These are phyloP conservation scores for Antrodiella citrinella DNA, from an alignment of 768 basidiomycete genomes.

Conservation along the genomic window DNA sequence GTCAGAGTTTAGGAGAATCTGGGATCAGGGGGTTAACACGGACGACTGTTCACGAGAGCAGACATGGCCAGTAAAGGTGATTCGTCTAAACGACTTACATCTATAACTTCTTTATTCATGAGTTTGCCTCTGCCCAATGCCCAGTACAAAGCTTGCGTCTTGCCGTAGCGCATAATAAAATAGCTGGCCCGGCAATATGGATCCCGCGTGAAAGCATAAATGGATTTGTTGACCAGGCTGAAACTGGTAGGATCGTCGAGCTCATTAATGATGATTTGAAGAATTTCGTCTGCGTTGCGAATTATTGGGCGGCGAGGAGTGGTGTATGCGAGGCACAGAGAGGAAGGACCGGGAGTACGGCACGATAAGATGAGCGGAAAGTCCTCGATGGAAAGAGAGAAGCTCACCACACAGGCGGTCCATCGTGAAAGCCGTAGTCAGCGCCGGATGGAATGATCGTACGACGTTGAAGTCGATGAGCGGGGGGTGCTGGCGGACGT, in stretches of 20 bases:
- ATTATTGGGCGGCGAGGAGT: not conserved
- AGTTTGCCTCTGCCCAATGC: conserved; percentile 68
- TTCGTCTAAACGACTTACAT: conserved; percentile 40
- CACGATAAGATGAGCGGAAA: conserved; percentile 2
- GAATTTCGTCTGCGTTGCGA: conserved; percentile 43
- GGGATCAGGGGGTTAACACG: conserved; percentile 6
- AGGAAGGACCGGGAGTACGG: not conserved
- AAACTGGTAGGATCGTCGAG: conserved; percentile 57
- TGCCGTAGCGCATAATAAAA: conserved; percentile 68
- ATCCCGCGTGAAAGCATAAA: conserved; percentile 57
- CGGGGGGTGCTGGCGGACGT: not conserved
- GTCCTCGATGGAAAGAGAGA: not conserved
- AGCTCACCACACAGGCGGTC: conserved; percentile 59
- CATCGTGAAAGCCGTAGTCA: conserved; percentile 27
- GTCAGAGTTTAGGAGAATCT: conserved; percentile 71
- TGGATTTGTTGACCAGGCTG: conserved; percentile 48
- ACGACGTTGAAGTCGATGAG: not conserved
- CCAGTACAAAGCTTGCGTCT: conserved; percentile 61
- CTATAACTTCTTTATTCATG: conserved; percentile 55
- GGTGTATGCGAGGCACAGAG: not conserved
- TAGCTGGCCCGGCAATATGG: conserved; percentile 73
- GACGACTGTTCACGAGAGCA: conserved; percentile 7
- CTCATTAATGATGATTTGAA: conserved; percentile 68
- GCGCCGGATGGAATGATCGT: not conserved
- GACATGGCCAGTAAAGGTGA: not conserved